Evolutionary conservation across 2,329 filamentous ascomycete genomes (phyloP).

Genomic region (Mollisiaceae sp.): DNA sequence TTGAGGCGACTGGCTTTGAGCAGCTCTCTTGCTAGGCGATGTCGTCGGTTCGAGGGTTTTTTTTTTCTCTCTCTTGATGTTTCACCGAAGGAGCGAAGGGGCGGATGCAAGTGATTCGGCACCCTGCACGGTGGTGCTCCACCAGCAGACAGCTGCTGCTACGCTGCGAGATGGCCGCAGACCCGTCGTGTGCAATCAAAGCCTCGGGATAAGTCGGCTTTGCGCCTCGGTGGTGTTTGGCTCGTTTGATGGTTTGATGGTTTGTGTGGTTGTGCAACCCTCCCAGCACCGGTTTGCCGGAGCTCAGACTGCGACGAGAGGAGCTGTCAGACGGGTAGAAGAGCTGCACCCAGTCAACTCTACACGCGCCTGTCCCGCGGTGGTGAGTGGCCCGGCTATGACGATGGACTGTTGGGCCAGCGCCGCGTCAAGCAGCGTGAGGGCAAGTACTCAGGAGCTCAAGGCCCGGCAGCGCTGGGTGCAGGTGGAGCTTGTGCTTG

Average conservation of each 20-base stretch:
- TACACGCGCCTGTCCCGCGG: constrained; percentile 6
- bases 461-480: background rate
- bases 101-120: constrained; percentile 5
- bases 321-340: background rate
- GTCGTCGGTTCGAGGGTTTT: background rate
- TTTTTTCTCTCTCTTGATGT: constrained; percentile 1
- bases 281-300: background rate
- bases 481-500: background rate
- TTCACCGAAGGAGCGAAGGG: constrained; percentile 8
- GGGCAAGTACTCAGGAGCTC: no score
- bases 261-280: constrained; percentile 5
- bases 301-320: background rate
- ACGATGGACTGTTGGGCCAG: background rate
- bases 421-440: constrained; percentile 3
- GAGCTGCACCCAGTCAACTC: constrained; percentile 4
- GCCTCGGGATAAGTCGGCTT: constrained; percentile 26
- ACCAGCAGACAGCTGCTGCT: background rate
- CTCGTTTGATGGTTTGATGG: no score
- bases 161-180: constrained; percentile 8
- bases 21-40: background rate
- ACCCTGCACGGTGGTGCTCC: background rate
- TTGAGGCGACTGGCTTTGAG: background rate
- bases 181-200: constrained; percentile 23
- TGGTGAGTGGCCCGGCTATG: constrained; percentile 10
- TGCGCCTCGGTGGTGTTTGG: background rate